Evolutionary conservation across 257 asterid species (phyloP).

Genomic region (Knoxia roxburghii): DNA sequence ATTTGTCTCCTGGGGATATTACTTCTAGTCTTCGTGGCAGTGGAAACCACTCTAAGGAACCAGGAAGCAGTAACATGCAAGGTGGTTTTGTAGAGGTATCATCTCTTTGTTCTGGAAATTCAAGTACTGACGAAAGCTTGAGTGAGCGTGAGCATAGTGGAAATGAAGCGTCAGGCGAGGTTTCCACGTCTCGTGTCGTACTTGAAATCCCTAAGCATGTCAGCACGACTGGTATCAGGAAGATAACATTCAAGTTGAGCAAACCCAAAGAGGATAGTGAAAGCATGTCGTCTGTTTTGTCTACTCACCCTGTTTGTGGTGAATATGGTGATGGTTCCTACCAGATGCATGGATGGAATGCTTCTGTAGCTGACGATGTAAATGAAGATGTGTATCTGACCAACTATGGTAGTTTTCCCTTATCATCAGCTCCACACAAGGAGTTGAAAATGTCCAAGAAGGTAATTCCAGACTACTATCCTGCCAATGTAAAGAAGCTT

Average conservation of each 20-base stretch:
- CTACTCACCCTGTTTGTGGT: slow-evolving; percentile 32
- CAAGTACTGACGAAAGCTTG: slow-evolving; percentile 47
- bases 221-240: slow-evolving; percentile 87
- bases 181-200: slow-evolving; percentile 58
- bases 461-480: slow-evolving; percentile 54
- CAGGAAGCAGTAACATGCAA: slow-evolving; percentile 31
- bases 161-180: slow-evolving; percentile 38
- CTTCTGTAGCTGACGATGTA: slow-evolving; percentile 22
- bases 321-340: slow-evolving; percentile 35
- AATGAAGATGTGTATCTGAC: slow-evolving; percentile 29
- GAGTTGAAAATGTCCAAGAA: slow-evolving; percentile 80
- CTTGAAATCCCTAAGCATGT: slow-evolving; percentile 93
- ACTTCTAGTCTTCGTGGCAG: slow-evolving; percentile 46
- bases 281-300: slow-evolving; percentile 26
- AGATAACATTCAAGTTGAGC: slow-evolving; percentile 87
- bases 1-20: slow-evolving; percentile 57
- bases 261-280: slow-evolving; percentile 58
- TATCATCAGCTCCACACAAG: slow-evolving; percentile 36
- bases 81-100: slow-evolving; percentile 73
- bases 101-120: slow-evolving; percentile 48
- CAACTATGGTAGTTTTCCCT: slow-evolving; percentile 32
- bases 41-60: slow-evolving; percentile 47
- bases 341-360: slow-evolving; percentile 29
- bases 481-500: slow-evolving; percentile 82
- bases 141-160: slow-evolving; percentile 45